Evolutionary conservation across 495 filamentous ascomycete genomes (phyloP).

Genomic region (Polyplosphaeria fusca): DNA sequence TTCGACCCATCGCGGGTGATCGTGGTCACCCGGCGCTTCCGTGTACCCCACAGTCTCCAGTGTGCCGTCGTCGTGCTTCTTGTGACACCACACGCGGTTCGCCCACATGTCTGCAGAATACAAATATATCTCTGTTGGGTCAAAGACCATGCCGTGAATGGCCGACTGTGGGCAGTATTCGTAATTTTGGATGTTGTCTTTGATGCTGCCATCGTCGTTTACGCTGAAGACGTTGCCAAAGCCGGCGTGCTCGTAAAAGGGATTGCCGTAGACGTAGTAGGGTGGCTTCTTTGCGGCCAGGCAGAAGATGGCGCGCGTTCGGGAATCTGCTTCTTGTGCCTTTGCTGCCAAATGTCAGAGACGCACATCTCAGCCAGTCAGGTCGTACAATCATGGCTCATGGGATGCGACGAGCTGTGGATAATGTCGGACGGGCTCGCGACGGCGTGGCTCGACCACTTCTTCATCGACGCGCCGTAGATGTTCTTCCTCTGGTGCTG

Average conservation of each 20-base stretch:
- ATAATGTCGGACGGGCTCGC: constrained; percentile 73
- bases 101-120: constrained; percentile 81
- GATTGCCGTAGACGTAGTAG: constrained; percentile 78
- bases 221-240: constrained; percentile 76
- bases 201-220: constrained; percentile 57
- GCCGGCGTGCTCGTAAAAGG: constrained; percentile 80
- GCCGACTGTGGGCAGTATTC: constrained; percentile 68
- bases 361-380: constrained; percentile 2
- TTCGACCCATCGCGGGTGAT: constrained; percentile 83
- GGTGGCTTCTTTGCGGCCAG: constrained; percentile 72
- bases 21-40: constrained; percentile 64
- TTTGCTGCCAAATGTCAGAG: constrained; percentile 49
- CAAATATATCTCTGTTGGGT: constrained; percentile 76
- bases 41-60: constrained; percentile 65
- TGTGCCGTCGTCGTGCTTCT: constrained; percentile 63
- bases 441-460: constrained; percentile 77
- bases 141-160: constrained; percentile 87
- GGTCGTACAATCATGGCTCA: constrained; percentile 62
- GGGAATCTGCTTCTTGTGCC: constrained; percentile 64
- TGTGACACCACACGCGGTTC: constrained; percentile 84
- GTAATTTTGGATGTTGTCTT: constrained; percentile 73
- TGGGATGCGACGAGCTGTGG: constrained; percentile 69
- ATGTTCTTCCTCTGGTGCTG: constrained; percentile 76
- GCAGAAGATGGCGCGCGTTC: constrained; percentile 82
- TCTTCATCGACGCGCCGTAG: constrained; percentile 86